Conservation (phyloP, 495 filamentous ascomycete species). For the Jackrogersella minutella region DNA sequence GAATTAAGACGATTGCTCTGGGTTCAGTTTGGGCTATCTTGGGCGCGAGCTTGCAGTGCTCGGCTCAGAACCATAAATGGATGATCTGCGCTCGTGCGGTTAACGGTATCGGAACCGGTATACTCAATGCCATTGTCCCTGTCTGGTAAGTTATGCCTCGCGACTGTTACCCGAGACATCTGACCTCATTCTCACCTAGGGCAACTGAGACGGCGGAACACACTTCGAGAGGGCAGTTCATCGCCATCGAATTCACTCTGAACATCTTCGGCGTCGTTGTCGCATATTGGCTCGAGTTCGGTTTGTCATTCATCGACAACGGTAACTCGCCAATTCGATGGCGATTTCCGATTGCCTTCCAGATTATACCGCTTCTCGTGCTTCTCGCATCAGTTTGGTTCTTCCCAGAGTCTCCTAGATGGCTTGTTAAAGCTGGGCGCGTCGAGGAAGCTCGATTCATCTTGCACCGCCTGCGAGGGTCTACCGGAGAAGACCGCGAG, state of each 20-base stretch:
- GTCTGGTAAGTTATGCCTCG: conserved; percentile 57
- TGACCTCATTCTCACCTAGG: conserved; percentile 22
- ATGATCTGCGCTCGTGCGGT: conserved; percentile 74
- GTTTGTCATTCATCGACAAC: conserved; percentile 61
- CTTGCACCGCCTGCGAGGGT: conserved; percentile 67
- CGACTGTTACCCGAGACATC: not conserved
- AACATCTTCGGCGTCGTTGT: conserved; percentile 79
- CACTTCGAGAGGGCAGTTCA: conserved; percentile 72
- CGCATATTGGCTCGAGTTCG: conserved; percentile 78
- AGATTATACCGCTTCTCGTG: conserved; percentile 69
- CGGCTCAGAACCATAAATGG: conserved; percentile 71
- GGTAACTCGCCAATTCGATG: conserved; percentile 66
- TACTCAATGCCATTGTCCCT: conserved; percentile 74
- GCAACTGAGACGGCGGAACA: conserved; percentile 74
- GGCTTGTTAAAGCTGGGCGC: conserved; percentile 69
- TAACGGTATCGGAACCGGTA: conserved; percentile 77
- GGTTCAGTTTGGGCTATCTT: conserved; percentile 65
- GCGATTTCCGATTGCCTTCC: conserved; percentile 77
- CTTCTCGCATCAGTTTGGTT: conserved; percentile 63
- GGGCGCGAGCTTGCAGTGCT: conserved; percentile 67
- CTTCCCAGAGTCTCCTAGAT: conserved; percentile 72
- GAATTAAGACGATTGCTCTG: conserved; percentile 67
- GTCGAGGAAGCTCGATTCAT: conserved; percentile 70
- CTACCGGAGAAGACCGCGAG: conserved; percentile 59
- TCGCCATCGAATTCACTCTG: conserved; percentile 76